Evolutionary conservation across 2,329 filamentous ascomycete genomes (phyloP), one percentile per base, ranked within the genome.

Genomic region (Fusarium protoensiforme): DNA sequence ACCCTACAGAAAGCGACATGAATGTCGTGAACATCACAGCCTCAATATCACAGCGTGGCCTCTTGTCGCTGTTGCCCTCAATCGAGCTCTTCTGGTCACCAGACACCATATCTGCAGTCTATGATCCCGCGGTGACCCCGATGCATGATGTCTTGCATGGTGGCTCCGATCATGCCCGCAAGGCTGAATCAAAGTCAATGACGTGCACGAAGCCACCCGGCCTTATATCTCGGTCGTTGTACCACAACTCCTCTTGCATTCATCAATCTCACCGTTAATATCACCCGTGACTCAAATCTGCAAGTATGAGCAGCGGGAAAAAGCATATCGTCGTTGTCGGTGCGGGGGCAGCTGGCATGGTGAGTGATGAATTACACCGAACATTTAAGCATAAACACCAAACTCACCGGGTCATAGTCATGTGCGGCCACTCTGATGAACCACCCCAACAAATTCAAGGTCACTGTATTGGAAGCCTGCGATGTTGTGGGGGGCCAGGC

Each of bases 351-450:
- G 88, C 90, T 51, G 91, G 90, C 79, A 90, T 88, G 88, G 86
- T 88, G 73, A 67, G 77, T 53, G 38, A 39, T 22, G 33, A 64
- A 33, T 29, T 33, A 18, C 29, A 33, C 18, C 18, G 16, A 62
- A 24, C 27, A n/a, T 13, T 35, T 35, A 18, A 29, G 24, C 22
- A 51, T 51, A 22, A 14, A 46, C 33, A 14, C 24, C 22, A 43
- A 59, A 27, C 64, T 65, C 16, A 67, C 39, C 22, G 18, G 13
- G 8, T 41, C 51, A 9, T 61, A 87, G 91, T 89, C 90, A 63
- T 93, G 91, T 79, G 91, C 92, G 13, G 87, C 91, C 33, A 91
- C 92, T 33, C 85, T 93, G 14, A 87, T 90, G 54, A 87, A 92
- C 56, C 90, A 93, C 71, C 89, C 89, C 1, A 87, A 92, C 39